phyloP scores from a whole-genome alignment of 257 asterid species.

The Scutellaria minor region DNA sequence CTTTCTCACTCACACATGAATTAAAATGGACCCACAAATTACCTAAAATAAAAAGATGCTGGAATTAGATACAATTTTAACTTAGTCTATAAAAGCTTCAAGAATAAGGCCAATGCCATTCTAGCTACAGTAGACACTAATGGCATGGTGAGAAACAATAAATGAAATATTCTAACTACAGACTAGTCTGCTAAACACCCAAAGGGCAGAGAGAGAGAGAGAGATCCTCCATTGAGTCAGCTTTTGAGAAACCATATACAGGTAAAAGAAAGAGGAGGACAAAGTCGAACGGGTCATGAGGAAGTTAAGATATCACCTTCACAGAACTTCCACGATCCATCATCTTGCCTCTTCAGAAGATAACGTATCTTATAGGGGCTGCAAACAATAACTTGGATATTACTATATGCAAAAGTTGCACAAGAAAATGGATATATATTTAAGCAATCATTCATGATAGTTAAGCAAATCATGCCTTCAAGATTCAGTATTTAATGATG shows the following conservation, averaged over 20 bases:
- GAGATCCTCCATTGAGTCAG: slow-evolving; percentile 35
- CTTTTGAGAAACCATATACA: slow-evolving; percentile 41
- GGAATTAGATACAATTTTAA: slow-evolving; percentile 33
- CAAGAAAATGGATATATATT: background rate
- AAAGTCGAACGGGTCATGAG: slow-evolving; percentile 35
- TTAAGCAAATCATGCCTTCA: slow-evolving; percentile 5
- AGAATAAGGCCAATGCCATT: slow-evolving; percentile 29
- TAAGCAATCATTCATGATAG: background rate
- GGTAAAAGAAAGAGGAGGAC: slow-evolving; percentile 32
- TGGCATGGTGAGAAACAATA: slow-evolving; percentile 37
- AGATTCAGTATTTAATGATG: background rate
- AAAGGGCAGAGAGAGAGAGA: slow-evolving; percentile 23
- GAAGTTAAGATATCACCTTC: slow-evolving; percentile 69
- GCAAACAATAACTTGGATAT: slow-evolving; percentile 45
- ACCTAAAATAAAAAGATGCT: slow-evolving; percentile 14
- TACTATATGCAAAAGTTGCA: slow-evolving; percentile 14
- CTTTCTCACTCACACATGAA: no score
- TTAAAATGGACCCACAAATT: background rate
- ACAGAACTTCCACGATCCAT: slow-evolving; percentile 89
- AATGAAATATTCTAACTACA: slow-evolving; percentile 46
- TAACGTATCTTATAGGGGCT: slow-evolving; percentile 89
- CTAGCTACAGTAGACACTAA: slow-evolving; percentile 14
- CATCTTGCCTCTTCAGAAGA: slow-evolving; percentile 73
- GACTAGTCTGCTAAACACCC: slow-evolving; percentile 41
- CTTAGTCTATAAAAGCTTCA: slow-evolving; percentile 29